Evolutionary conservation across 768 basidiomycete genomes (phyloP).

Genomic region (Exsudoporus frostii): DNA sequence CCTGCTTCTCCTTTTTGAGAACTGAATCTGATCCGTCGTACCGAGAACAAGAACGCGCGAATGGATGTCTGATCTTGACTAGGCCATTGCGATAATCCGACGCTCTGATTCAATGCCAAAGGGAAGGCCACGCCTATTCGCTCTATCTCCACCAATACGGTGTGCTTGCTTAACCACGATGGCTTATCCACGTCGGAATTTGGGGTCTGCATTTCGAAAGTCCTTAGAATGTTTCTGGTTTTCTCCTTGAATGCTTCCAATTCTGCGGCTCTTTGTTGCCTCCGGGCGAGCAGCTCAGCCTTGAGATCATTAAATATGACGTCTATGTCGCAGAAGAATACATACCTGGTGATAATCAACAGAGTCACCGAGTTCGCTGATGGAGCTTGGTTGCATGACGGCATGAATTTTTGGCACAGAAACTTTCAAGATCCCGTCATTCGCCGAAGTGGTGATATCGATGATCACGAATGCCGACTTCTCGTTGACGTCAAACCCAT

Average conservation of each 20-base stretch:
- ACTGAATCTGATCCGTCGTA: constrained; percentile 69
- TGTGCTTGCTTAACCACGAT: constrained; percentile 56
- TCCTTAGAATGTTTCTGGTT: constrained; percentile 66
- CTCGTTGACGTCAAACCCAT: constrained; percentile 54
- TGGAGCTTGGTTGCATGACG: constrained; percentile 91
- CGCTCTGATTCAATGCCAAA: constrained; percentile 57
- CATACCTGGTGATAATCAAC: constrained; percentile 78
- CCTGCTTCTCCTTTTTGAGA: constrained; percentile 78
- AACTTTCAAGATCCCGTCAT: constrained; percentile 44
- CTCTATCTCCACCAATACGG: constrained; percentile 51
- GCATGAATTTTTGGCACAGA: constrained; percentile 79
- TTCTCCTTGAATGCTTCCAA: constrained; percentile 82
- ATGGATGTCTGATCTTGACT: constrained; percentile 44
- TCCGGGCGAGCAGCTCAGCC: constrained; percentile 71
- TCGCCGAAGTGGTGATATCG: constrained; percentile 55
- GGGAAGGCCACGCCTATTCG: constrained; percentile 92
- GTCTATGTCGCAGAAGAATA: neutral
- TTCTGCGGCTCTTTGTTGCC: constrained; percentile 74
- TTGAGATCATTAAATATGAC: constrained; percentile 31
- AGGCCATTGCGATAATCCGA: constrained; percentile 45
- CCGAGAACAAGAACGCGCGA: constrained; percentile 83
- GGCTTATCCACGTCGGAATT: constrained; percentile 21
- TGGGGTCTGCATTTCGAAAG: constrained; percentile 64
- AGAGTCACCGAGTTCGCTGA: constrained; percentile 87
- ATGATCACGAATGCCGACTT: constrained; percentile 82